These are phyloP conservation scores for Canna indica DNA, from an alignment of 176 grass and related monocot species.

Conservation along the genomic window DNA sequence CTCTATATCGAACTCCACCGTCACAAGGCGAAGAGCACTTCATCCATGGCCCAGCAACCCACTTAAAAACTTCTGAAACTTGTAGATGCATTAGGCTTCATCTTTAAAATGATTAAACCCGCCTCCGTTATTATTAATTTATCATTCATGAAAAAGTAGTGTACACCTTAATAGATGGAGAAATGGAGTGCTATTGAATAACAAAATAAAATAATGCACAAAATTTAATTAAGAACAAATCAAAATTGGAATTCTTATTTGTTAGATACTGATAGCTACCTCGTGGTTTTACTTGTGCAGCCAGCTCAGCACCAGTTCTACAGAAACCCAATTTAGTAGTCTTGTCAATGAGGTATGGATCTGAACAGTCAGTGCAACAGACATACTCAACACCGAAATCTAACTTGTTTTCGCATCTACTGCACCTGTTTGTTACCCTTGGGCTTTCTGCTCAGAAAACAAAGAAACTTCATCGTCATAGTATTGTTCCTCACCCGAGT, in stretches of 20 bases:
- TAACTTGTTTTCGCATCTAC: conserved; percentile 58
- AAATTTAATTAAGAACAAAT: not conserved
- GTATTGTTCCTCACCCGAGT: too few relatives aligned
- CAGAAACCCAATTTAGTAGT: conserved; percentile 55
- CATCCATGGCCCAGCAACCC: conserved; percentile 72
- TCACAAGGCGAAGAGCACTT: conserved; percentile 76
- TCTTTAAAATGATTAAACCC: not conserved
- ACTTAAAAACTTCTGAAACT: conserved; percentile 53
- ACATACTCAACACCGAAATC: conserved; percentile 73
- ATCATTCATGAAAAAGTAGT: not conserved
- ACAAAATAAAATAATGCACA: not conserved
- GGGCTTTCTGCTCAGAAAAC: conserved; percentile 44
- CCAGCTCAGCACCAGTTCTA: conserved; percentile 41
- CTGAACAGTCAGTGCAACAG: conserved; percentile 76
- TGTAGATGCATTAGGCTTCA: conserved; percentile 5
- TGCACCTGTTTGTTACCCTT: conserved; percentile 48
- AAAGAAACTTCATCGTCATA: conserved; percentile 5
- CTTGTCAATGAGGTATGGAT: conserved; percentile 49
- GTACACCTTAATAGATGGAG: not conserved
- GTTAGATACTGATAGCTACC: conserved; percentile 22
- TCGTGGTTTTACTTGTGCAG: conserved; percentile 54
- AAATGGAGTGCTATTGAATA: too few relatives aligned
- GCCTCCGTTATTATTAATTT: too few relatives aligned
- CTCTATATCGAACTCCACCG: conserved; percentile 57
- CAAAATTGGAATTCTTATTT: not conserved